These are phyloP conservation scores for Macrocystidia cucumis DNA, from an alignment of 1,284 basidiomycete genomes.

Conservation along the genomic window DNA sequence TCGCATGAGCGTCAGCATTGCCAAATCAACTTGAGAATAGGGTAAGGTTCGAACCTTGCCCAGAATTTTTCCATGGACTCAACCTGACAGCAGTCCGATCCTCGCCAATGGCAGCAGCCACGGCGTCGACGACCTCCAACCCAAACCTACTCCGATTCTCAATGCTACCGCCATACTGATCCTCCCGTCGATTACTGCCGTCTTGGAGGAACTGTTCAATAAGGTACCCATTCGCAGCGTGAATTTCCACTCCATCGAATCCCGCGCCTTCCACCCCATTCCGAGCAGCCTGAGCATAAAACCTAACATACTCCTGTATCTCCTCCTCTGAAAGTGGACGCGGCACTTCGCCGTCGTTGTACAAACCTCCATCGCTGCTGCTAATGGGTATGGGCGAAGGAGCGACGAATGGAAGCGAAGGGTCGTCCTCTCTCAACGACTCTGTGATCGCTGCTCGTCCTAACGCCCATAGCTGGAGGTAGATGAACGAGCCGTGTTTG, in stretches of 20 bases:
- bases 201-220: conserved; percentile 36
- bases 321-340: conserved; percentile 26
- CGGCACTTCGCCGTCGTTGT: conserved; percentile 13
- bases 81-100: conserved; percentile 40
- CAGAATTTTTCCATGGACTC: conserved; percentile 39
- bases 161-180: conserved; percentile 47
- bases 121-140: conserved; percentile 35
- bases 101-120: conserved; percentile 27
- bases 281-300: conserved; percentile 27
- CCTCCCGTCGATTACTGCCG: conserved; percentile 39
- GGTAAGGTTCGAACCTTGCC: conserved; percentile 20
- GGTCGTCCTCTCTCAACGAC: conserved; percentile 10
- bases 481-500: conserved; percentile 16
- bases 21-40: neutral
- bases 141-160: conserved; percentile 44
- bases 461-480: conserved; percentile 16
- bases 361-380: neutral
- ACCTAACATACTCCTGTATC: conserved; percentile 30
- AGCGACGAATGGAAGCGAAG: conserved; percentile 18
- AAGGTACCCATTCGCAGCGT: conserved; percentile 31
- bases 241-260: conserved; percentile 39
- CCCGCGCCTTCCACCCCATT: conserved; percentile 35
- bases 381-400: conserved; percentile 34
- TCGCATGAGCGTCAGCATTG: neutral
- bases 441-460: conserved; percentile 12